Base-by-base conservation (phyloP, 495 filamentous ascomycete species). In the Monascus purpureus region DNA sequence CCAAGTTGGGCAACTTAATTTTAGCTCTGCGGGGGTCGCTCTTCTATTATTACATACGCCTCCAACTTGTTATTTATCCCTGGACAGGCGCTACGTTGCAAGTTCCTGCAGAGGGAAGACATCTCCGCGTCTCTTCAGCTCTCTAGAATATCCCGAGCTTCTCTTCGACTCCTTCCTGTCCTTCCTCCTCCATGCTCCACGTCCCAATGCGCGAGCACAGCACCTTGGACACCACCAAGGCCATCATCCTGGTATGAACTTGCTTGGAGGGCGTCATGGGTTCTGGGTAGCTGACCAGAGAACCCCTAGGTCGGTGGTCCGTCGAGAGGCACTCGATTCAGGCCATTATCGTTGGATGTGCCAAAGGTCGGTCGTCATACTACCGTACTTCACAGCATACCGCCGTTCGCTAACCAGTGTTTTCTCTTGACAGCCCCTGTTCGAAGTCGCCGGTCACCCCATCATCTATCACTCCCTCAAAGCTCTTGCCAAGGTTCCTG, bases 391-490 rank as follows among this genome's bases (percentile, higher is more conserved):
- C 29, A 15, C 31, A 32, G 17, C n/a, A n/a, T n/a, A 9, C 33
- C 15, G 9, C 9, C 24, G 13, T 36, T 26, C 26, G 43, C 29
- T 35, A 15, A 41, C 13, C 2, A 13, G 25, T 12, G 13, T 28
- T 13, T 25, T 42, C 17, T 13, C 15, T 8, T 25, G 27, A 28
- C 53, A 97, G 92, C 90, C 90, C 39, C 82, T 99, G 42, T 99
- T 99, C 64, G 87, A 94, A 56, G 84, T 99, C 47, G 90, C 90
- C 47, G 90, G 86, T 41, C 90, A 97, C 60, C 84, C 90, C 38
- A 95, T 99, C 62, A 81, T 99, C 63, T 82, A 85, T 72, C 90
- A 99, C 66, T 92, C 83, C 65, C 72, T 99, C 50, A 82, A 75
- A 46, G 88, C 92, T 51, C 73, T 96, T 41, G 73, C 81, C 34